phyloP scores from a whole-genome alignment of 768 basidiomycete species.

The Xerocomellus dryophilus region DNA sequence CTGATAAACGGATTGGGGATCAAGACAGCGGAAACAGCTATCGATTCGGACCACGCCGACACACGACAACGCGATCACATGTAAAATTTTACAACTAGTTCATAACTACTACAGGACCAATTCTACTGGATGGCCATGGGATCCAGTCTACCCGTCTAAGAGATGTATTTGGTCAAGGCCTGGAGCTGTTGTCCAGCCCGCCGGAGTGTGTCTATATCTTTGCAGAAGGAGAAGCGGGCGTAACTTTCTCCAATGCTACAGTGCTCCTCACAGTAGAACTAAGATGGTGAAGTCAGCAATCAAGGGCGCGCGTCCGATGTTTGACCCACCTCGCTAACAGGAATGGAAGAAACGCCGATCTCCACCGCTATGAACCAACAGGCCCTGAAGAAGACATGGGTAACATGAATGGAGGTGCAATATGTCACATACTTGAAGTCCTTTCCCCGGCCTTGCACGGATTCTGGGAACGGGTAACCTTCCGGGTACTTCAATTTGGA shows the following conservation, averaged over 20 bases:
- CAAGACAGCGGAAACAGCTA: not conserved
- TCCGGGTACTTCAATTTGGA: conserved; percentile 77
- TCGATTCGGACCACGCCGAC: not conserved
- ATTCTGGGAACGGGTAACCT: conserved; percentile 77
- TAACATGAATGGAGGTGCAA: not conserved
- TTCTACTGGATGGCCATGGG: not conserved
- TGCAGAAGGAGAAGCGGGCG: conserved; percentile 92
- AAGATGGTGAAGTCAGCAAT: conserved; percentile 10
- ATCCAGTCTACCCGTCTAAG: conserved; percentile 6
- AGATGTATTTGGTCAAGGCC: conserved; percentile 64
- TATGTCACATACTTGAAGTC: conserved; percentile 69
- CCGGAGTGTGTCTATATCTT: conserved; percentile 81
- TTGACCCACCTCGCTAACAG: conserved; percentile 84
- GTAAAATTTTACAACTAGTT: not conserved
- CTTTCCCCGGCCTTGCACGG: conserved; percentile 71
- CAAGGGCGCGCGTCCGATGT: not conserved
- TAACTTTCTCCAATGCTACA: conserved; percentile 81
- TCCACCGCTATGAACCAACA: conserved; percentile 94
- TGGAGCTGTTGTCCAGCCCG: conserved; percentile 82
- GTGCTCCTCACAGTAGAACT: conserved; percentile 95
- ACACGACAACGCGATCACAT: not conserved
- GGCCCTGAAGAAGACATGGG: conserved; percentile 48
- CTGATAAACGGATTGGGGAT: not conserved
- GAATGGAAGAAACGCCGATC: conserved; percentile 88
- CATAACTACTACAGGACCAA: not conserved